Percentiles rank a stretch among this genome's conserved stretches.
Conservation (phyloP, 805 yeast genomes). For the Suhomyces canberraensis region DNA sequence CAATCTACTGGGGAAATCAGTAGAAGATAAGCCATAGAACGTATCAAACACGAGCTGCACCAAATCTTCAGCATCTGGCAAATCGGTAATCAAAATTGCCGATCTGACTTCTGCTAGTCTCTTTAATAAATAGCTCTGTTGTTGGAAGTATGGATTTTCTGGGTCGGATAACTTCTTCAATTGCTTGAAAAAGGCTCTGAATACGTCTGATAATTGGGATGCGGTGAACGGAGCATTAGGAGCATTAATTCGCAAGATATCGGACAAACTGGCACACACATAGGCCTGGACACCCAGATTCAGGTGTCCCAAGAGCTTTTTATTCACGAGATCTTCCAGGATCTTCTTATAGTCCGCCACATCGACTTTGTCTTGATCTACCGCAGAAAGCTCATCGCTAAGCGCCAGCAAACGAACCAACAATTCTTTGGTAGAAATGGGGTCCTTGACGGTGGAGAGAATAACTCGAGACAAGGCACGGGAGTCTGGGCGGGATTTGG, state of each 20-base stretch:
- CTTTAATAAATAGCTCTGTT: slow-evolving; percentile 62
- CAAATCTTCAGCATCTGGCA: slow-evolving; percentile 57
- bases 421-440: slow-evolving; percentile 62
- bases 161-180: slow-evolving; percentile 52
- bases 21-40: slow-evolving; percentile 53
- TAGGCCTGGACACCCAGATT: slow-evolving; percentile 69
- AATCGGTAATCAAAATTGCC: slow-evolving; percentile 68
- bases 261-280: slow-evolving; percentile 71
- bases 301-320: slow-evolving; percentile 56
- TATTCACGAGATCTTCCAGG: slow-evolving; percentile 51
- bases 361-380: slow-evolving; percentile 61
- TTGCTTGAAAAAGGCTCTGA: slow-evolving; percentile 63
- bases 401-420: slow-evolving; percentile 53
- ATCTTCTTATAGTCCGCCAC: slow-evolving; percentile 38
- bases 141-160: slow-evolving; percentile 58
- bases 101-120: slow-evolving; percentile 73
- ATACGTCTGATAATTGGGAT: slow-evolving; percentile 57
- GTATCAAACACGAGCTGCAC: slow-evolving; percentile 55
- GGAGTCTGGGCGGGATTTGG: neutral
- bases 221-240: slow-evolving; percentile 88
- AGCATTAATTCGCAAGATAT: slow-evolving; percentile 72
- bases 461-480: neutral
- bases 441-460: slow-evolving; percentile 49
- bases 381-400: slow-evolving; percentile 58
- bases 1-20: slow-evolving; percentile 47